phyloP scores from a whole-genome alignment of 805 yeast species.

The Spathaspora gorwiae region DNA sequence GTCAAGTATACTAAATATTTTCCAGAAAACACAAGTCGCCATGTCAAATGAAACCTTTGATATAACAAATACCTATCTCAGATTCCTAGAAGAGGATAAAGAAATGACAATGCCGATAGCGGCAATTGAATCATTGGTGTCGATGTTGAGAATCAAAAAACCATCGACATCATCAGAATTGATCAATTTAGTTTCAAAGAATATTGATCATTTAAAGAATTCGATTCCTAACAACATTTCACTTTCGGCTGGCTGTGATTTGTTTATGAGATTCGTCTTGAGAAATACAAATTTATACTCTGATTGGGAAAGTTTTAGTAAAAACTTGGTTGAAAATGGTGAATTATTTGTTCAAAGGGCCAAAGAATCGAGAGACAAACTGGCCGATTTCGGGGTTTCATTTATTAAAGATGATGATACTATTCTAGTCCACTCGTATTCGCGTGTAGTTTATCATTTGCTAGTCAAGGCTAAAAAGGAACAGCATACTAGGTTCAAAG shows the following conservation, averaged over 20 bases:
- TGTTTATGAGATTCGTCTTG: conserved; percentile 88
- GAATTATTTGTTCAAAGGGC: conserved; percentile 88
- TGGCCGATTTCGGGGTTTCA: conserved; percentile 82
- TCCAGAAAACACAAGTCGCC: no score
- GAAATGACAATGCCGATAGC: conserved; percentile 99
- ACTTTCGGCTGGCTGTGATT: conserved; percentile 94
- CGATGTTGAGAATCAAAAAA: conserved; percentile 73
- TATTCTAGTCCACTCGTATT: conserved; percentile 82
- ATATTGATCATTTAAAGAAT: conserved; percentile 67
- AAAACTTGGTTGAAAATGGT: conserved; percentile 88
- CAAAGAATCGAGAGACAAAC: conserved; percentile 79
- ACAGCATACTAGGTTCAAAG: conserved; percentile 76
- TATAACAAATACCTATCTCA: conserved; percentile 74
- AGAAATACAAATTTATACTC: conserved; percentile 81
- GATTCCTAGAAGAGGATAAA: conserved; percentile 81
- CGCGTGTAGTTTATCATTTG: conserved; percentile 82
- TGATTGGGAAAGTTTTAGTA: conserved; percentile 92
- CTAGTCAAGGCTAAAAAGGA: conserved; percentile 70
- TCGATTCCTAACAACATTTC: conserved; percentile 90
- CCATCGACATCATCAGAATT: conserved; percentile 94
- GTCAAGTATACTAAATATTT: no score
- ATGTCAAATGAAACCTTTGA: conserved; percentile 46
- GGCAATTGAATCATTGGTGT: conserved; percentile 91
- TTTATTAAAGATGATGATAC: conserved; percentile 92
- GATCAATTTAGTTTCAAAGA: conserved; percentile 72